phyloP scores from a whole-genome alignment of 129 eudicot species.

The Centella asiatica region DNA sequence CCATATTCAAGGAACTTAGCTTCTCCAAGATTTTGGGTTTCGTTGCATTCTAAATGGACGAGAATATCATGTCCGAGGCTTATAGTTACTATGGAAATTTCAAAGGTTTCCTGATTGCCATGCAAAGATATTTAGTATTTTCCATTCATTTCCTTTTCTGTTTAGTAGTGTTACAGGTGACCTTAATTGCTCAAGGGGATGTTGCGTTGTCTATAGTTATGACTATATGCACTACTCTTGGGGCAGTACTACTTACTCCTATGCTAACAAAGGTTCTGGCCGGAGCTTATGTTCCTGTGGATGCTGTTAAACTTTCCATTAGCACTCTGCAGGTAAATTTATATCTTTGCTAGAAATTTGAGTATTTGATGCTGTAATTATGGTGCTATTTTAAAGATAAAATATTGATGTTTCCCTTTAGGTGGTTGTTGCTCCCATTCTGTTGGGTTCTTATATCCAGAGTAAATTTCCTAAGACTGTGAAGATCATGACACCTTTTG shows the following conservation, averaged over 20 bases:
- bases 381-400: neutral
- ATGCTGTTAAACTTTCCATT: slow-evolving; percentile 62
- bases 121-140: neutral
- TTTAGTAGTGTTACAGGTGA: slow-evolving; percentile 76
- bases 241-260: slow-evolving; percentile 83
- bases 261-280: slow-evolving; percentile 59
- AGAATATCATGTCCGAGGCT: neutral
- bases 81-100: neutral
- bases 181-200: slow-evolving; percentile 83
- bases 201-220: slow-evolving; percentile 77
- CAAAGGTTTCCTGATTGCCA: neutral
- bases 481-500: slow-evolving; percentile 48
- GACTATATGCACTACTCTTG: slow-evolving; percentile 75
- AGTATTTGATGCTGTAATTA: neutral
- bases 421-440: slow-evolving; percentile 88
- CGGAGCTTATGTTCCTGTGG: slow-evolving; percentile 74
- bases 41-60: neutral
- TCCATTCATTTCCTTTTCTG: slow-evolving; percentile 17
- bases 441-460: slow-evolving; percentile 67
- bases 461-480: slow-evolving; percentile 59
- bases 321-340: slow-evolving; percentile 70
- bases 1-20: neutral
- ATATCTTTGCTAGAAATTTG: neutral
- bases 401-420: slow-evolving; percentile 12
- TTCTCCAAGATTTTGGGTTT: neutral